Base-by-base conservation (phyloP, 257 asterid species). In the Solanum piurae region DNA sequence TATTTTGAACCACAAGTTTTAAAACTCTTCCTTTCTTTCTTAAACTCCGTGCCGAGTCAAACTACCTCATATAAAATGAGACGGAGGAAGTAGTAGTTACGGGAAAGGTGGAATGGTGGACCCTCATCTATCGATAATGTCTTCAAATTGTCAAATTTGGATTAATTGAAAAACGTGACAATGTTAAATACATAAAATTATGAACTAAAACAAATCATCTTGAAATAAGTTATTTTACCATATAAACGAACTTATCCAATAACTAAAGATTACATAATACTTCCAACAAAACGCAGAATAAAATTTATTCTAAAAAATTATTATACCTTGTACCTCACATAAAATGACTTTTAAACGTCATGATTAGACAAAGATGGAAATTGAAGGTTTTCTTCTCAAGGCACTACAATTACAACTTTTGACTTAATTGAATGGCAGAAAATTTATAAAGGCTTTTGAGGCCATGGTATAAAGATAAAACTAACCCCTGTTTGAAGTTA, bases 351-450 rank as follows among this genome's bases (percentile, higher is more conserved):
- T 1, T 52, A 52, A 83, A 52, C 36, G 73, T 91, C 86, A 88
- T 83, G 92, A 93, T 89, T 85, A 69, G 90, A 89, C 91, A 64
- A 44, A 79, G 40, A 46, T 33, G 75, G 60, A 84, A 89, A 64
- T n/a, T 12, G 29, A n/a, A 18, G 82, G 33, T 62, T 64, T 75
- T 64, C 66, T 89, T 71, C 83, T 44, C 29, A 29, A 85, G 90
- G 88, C 85, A 85, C 44, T 38, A 38, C 76, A 49, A 89, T 87
- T 60, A 64, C 91, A 89, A 89, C 87, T 77, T 86, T 87, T 89
- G 91, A 90, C 90, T 80, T 85, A 69, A 90, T 80, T 85, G 62
- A 90, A 20, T 73, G 46, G 7, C 79, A 72, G 44, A 72, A 31
- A 4, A 9, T 34, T 73, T 73, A n/a, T 73, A 0, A 36, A 36